A percentile compares a stretch with the other conserved stretches of the same genome.
Conservation (phyloP, 2,329 filamentous ascomycete genomes). For the Phialophora expanda region DNA sequence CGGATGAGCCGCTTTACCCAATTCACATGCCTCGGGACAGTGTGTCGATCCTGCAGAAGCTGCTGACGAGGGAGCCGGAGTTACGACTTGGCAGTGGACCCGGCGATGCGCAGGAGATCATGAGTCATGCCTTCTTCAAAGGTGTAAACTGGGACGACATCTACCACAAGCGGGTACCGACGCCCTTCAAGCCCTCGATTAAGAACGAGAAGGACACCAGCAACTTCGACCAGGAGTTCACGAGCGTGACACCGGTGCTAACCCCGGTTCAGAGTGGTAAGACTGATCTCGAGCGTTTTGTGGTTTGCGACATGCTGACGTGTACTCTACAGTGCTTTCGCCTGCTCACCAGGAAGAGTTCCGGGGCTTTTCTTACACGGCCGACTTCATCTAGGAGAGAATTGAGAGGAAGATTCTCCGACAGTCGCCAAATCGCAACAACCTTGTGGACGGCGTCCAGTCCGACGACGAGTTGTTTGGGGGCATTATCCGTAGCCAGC, state of each 20-base stretch:
- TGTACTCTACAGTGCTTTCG: slow-evolving; percentile 72
- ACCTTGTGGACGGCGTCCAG: background rate
- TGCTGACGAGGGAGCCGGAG: slow-evolving; percentile 93
- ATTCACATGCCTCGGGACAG: slow-evolving; percentile 99
- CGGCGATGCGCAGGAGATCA: slow-evolving; percentile 96
- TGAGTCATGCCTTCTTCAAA: slow-evolving; percentile 98
- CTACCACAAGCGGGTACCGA: slow-evolving; percentile 88
- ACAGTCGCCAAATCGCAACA: background rate
- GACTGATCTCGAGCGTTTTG: slow-evolving; percentile 42
- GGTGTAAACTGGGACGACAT: slow-evolving; percentile 99
- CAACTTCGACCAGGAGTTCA: slow-evolving; percentile 99
- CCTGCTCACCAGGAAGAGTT: slow-evolving; percentile 99
- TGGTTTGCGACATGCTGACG: slow-evolving; percentile 2
- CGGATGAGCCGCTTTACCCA: slow-evolving; percentile 95
- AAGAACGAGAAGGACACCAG: slow-evolving; percentile 96
- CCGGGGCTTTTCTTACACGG: slow-evolving; percentile 96
- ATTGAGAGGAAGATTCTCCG: slow-evolving; percentile 21
- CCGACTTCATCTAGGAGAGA: slow-evolving; percentile 58
- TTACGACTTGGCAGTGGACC: slow-evolving; percentile 90
- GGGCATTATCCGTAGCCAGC: background rate
- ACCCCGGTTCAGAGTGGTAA: slow-evolving; percentile 96
- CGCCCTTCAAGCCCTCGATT: slow-evolving; percentile 88
- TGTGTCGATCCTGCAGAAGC: slow-evolving; percentile 95
- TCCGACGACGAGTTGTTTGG: background rate
- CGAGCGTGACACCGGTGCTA: slow-evolving; percentile 94